Evolutionary conservation across 306 rosid genomes (phyloP).

Genomic region (Cicer judaicum): DNA sequence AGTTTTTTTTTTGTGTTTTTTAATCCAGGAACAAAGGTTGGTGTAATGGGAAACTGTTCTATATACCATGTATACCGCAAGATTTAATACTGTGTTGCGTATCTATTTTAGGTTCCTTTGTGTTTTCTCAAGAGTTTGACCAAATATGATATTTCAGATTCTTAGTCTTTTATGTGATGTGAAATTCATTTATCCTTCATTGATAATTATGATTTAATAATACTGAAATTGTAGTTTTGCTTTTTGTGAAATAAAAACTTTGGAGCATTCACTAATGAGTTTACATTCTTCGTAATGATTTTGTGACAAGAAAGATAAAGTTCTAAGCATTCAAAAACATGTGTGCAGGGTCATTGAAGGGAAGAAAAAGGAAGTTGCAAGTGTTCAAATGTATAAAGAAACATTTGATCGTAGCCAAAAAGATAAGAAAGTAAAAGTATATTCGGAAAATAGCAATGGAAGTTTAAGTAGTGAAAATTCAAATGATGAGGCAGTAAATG

Average conservation of each 20-base stretch:
- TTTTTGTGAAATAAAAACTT: neutral
- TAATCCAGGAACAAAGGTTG: neutral
- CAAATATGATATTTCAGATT: neutral
- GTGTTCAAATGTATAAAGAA: conserved; percentile 41
- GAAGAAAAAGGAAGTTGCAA: conserved; percentile 40
- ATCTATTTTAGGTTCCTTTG: neutral
- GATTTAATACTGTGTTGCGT: neutral
- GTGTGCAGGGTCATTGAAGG: conserved; percentile 40
- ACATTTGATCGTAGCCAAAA: conserved; percentile 38
- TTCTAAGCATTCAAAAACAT: conserved; percentile 29
- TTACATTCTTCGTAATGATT: neutral
- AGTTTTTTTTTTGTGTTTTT: neutral
- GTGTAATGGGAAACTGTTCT: neutral
- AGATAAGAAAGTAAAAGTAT: conserved; percentile 7
- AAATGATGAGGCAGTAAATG: conserved; percentile 15
- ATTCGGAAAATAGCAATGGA: conserved; percentile 32
- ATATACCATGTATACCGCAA: neutral
- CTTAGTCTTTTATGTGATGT: neutral
- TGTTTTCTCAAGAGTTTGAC: neutral
- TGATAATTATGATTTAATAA: conserved; percentile 19
- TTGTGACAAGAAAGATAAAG: conserved; percentile 27
- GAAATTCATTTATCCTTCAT: conserved; percentile 4
- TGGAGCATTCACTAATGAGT: neutral
- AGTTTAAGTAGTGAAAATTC: neutral
- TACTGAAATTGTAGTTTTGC: neutral